Evolutionary conservation across 768 basidiomycete species (phyloP).

Genomic region (Auricularia cornea): DNA sequence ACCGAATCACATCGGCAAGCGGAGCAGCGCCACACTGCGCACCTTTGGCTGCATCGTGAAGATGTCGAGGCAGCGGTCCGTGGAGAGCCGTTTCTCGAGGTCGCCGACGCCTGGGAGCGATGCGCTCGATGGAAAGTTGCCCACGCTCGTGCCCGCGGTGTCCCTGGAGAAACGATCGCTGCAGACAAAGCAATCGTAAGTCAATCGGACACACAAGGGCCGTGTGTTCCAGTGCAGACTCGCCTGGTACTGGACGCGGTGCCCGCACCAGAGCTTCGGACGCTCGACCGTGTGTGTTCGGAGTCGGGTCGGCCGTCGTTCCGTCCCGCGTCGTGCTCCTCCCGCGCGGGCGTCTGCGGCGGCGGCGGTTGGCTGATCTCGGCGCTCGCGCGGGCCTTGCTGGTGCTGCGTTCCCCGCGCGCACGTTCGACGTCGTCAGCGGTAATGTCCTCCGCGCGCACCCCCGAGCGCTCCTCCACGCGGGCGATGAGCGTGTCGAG

Average conservation of each 20-base stretch:
- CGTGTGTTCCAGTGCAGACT: not conserved
- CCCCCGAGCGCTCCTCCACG: constrained; percentile 44
- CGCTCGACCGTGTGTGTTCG: constrained; percentile 25
- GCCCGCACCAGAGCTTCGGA: constrained; percentile 34
- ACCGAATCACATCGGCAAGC: not conserved
- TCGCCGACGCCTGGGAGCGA: constrained; percentile 53
- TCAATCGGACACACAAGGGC: not conserved
- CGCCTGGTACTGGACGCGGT: not conserved
- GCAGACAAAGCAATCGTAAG: constrained; percentile 1
- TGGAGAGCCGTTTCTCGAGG: constrained; percentile 71
- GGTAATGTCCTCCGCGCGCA: not conserved
- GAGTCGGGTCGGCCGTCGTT: not conserved
- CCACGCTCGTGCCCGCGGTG: constrained; percentile 45
- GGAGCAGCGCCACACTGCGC: constrained; percentile 9
- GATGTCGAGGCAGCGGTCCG: constrained; percentile 77
- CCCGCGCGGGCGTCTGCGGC: not conserved
- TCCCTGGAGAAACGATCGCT: constrained; percentile 58
- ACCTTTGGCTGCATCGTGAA: constrained; percentile 96
- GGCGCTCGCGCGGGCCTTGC: not conserved
- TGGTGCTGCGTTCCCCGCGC: not conserved
- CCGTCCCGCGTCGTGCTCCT: not conserved
- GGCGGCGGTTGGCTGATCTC: not conserved
- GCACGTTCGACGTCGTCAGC: not conserved
- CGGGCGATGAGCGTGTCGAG: constrained; percentile 64
- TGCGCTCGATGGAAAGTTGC: constrained; percentile 38